Conservation (phyloP, 1,284 basidiomycete species). For the Golubevia pallescens region DNA sequence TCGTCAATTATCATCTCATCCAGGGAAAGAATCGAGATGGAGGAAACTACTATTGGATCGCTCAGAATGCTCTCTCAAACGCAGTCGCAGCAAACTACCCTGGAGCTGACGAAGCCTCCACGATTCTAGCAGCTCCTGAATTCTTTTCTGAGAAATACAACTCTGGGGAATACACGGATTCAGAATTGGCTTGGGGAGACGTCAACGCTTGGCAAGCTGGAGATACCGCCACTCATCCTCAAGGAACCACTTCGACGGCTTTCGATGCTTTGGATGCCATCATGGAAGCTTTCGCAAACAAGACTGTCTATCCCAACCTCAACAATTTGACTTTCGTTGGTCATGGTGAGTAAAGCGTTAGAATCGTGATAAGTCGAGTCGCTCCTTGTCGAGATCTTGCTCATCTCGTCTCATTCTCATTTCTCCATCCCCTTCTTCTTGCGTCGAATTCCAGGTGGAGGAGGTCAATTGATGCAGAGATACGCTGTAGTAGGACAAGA, state of each 20-base stretch:
- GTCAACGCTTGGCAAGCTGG: conserved; percentile 59
- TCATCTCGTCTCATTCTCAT: too few species aligned
- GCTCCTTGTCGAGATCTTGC: too few species aligned
- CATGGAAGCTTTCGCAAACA: conserved; percentile 37
- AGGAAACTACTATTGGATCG: conserved; percentile 41
- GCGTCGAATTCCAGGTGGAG: conserved; percentile 29
- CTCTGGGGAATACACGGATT: conserved; percentile 33
- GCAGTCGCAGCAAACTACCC: conserved; percentile 25
- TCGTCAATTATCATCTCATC: background rate
- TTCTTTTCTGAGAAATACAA: conserved; percentile 46
- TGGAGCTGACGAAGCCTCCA: conserved; percentile 24
- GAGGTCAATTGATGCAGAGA: conserved; percentile 52
- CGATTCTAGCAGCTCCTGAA: conserved; percentile 45
- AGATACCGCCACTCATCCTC: conserved; percentile 43
- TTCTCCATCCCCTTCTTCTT: too few species aligned
- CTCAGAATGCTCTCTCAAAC: conserved; percentile 25
- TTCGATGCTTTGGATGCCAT: conserved; percentile 55
- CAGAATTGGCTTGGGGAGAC: conserved; percentile 49
- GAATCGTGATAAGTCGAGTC: too few species aligned
- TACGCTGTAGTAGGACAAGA: conserved; percentile 49
- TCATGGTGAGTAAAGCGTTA: conserved; percentile 19
- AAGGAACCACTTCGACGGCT: conserved; percentile 26
- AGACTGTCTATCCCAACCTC: conserved; percentile 31
- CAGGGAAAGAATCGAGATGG: conserved; percentile 7
- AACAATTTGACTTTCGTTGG: conserved; percentile 53